phyloP scores from a whole-genome alignment of 2,329 filamentous ascomycete genomes.

The Fusarium miscanthi region DNA sequence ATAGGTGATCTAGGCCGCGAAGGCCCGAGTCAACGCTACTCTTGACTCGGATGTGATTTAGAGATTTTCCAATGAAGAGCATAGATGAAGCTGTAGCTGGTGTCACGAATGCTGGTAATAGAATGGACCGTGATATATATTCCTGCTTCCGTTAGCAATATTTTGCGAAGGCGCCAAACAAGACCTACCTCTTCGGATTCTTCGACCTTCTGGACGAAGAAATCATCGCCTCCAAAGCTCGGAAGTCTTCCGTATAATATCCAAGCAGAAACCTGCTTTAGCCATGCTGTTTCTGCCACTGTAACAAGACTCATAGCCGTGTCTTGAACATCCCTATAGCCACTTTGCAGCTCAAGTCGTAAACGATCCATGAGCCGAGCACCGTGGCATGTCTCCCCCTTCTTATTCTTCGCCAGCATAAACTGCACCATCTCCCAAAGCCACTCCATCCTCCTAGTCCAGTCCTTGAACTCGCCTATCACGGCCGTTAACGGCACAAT shows the following conservation, averaged over 20 bases:
- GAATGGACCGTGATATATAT: conserved; percentile 66
- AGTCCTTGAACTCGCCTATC: conserved; percentile 85
- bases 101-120: conserved; percentile 85
- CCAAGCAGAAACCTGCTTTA: conserved; percentile 91
- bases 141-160: conserved; percentile 52
- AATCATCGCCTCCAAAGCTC: conserved; percentile 81
- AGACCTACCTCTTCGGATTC: conserved; percentile 55
- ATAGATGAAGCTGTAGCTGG: conserved; percentile 81
- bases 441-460: conserved; percentile 88
- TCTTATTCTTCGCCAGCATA: conserved; percentile 63
- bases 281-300: conserved; percentile 88
- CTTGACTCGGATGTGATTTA: conserved; percentile 81
- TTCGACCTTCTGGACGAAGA: conserved; percentile 75
- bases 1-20: conserved; percentile 69
- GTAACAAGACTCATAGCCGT: conserved; percentile 78
- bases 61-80: conserved; percentile 88
- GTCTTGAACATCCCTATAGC: conserved; percentile 86
- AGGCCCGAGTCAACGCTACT: conserved; percentile 57
- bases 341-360: conserved; percentile 82
- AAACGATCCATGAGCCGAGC: conserved; percentile 82
- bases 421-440: conserved; percentile 79
- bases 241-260: conserved; percentile 88
- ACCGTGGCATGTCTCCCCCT: conserved; percentile 65
- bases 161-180: background rate
- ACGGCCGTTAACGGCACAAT: conserved; percentile 92